phyloP scores from a whole-genome alignment of 306 rosid genomes.

The Castanopsis chinensis region DNA sequence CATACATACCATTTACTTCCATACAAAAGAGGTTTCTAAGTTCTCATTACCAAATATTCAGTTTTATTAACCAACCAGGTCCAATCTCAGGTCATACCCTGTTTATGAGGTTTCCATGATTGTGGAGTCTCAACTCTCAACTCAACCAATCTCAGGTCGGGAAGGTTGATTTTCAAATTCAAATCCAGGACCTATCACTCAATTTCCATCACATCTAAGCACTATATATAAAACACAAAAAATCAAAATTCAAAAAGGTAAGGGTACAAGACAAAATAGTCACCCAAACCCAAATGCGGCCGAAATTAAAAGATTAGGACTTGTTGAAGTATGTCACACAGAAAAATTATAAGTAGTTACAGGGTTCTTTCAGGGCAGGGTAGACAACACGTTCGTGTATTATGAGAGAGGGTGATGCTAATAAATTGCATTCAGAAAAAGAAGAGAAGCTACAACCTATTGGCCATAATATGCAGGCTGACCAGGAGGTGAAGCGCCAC shows the following conservation, averaged over 20 bases:
- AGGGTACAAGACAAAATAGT: not conserved
- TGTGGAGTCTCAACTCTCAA: no score
- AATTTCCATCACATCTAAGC: not conserved
- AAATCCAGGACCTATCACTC: not conserved
- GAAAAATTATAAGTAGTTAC: constrained; percentile 6
- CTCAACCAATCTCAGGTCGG: no score
- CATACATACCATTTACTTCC: no score
- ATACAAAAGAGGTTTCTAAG: no score
- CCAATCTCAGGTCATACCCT: no score
- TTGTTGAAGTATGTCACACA: not conserved
- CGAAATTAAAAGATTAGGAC: not conserved
- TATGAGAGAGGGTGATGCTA: not conserved
- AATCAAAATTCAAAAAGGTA: not conserved
- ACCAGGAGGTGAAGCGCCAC: constrained; percentile 33
- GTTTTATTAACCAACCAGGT: no score
- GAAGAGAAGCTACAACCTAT: constrained; percentile 17
- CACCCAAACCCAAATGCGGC: not conserved
- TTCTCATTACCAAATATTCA: no score
- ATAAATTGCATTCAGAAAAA: constrained; percentile 12
- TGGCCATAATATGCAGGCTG: constrained; percentile 41
- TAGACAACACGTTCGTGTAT: not conserved
- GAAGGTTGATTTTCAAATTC: no score
- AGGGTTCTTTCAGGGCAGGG: not conserved
- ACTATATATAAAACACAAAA: not conserved
- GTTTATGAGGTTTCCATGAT: no score